Evolutionary conservation across 2,329 filamentous ascomycete species (phyloP), one percentile per base, ranked within the genome.

Genomic region (Pestalotiopsis sp.): DNA sequence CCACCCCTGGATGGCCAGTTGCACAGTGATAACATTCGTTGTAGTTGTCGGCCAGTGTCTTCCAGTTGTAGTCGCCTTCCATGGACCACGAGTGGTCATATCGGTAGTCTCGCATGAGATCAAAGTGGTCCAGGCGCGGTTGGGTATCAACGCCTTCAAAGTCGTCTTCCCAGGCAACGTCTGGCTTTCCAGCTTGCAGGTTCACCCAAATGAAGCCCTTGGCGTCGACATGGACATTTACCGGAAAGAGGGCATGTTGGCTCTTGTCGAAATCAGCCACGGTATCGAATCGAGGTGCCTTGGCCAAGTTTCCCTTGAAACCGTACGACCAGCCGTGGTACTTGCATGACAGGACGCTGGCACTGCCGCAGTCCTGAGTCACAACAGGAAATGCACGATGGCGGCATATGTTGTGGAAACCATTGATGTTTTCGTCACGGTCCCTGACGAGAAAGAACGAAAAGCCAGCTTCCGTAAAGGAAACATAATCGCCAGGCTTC

Each of bases 251-350:
- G 11, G 57, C 25, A 59, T 59, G 57, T 12, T 59, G 23, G 13
- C 1, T 36, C 57, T 59, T 87, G 71, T 89, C 84, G 73, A 91
- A 91, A 7, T 84, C 86, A 1, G 81, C 79, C 1, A 90, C 77
- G 23, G 85, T 82, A 49, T 88, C 83, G 73, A 88, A 90, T 1
- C 85, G 83, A 0, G 88, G 88, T 1, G 88, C 88, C 75, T 90
- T 90, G 39, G 88, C 84, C 4, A 90, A 80, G 61, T 85, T 85
- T 14, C 88, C 88, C 31, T 80, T 82, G 2, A 88, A 80, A 58
- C 87, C 85, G 69, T 90, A 90, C 3, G 86, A 88, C 88, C 88
- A 90, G 59, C 87, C 88, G 73, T 90, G 88, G 73, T 90, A 90
- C 68, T 85, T 85, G 80, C 88, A 91, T 0, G 85, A 81, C 52